Percentiles rank a stretch among this genome's conserved stretches.
Conservation (phyloP, 1,139 yeast genomes). For the Yamadazyma buinensis region DNA sequence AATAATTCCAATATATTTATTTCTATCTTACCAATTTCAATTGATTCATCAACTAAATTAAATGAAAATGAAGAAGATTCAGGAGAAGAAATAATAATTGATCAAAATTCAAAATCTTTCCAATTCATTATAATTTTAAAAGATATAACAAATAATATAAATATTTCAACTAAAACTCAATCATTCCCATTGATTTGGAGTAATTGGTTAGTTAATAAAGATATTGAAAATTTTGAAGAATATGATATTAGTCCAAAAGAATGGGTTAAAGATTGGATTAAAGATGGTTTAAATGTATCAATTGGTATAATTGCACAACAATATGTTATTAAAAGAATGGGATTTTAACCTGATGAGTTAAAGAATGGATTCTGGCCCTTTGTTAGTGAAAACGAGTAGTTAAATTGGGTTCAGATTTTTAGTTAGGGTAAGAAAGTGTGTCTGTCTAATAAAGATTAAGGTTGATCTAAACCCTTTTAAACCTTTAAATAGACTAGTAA, state of each 20-base stretch:
- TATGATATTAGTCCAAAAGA: slow-evolving; percentile 74
- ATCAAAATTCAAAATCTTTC: slow-evolving; percentile 32
- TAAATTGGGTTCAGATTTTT: too few relatives aligned
- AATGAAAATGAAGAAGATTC: slow-evolving; percentile 15
- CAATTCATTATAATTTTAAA: slow-evolving; percentile 69
- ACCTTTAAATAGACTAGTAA: too few relatives aligned
- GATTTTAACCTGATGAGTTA: slow-evolving; percentile 38
- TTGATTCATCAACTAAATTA: slow-evolving; percentile 18
- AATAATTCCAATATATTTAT: slow-evolving; percentile 68
- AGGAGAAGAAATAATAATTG: slow-evolving; percentile 38
- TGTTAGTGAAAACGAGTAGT: too few relatives aligned
- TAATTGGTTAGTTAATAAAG: slow-evolving; percentile 66
- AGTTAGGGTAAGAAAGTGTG: too few relatives aligned
- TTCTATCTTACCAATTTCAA: slow-evolving; percentile 63
- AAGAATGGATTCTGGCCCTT: too few relatives aligned
- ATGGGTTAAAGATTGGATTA: slow-evolving; percentile 95
- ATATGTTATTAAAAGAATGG: slow-evolving; percentile 92
- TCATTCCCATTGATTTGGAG: slow-evolving; percentile 91
- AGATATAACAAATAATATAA: slow-evolving; percentile 75
- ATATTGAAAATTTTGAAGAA: slow-evolving; percentile 25
- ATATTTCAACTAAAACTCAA: slow-evolving; percentile 76
- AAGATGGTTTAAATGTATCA: slow-evolving; percentile 72
- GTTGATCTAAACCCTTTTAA: too few relatives aligned
- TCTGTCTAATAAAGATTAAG: too few relatives aligned
- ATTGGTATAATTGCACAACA: slow-evolving; percentile 87